A percentile compares a stretch with the other conserved stretches of the same genome.
Conservation (phyloP, 2,329 filamentous ascomycete species). For the Botrytis hyacinthi region DNA sequence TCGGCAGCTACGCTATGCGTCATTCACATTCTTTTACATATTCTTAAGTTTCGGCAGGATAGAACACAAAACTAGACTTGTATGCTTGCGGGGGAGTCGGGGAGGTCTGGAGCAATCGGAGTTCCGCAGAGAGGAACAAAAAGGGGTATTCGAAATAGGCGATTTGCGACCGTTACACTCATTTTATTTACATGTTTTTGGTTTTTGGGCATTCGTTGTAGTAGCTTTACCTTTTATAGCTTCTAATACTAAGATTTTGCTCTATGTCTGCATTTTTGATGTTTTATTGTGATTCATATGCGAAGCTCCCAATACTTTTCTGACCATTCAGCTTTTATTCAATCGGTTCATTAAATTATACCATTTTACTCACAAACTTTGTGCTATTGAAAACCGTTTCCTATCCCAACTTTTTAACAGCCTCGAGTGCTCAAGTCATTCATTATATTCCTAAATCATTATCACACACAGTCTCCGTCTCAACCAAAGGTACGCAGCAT, state of each 20-base stretch:
- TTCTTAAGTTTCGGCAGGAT: not conserved
- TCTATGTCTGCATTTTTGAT: not conserved
- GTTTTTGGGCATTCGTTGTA: not conserved
- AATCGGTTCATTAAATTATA: too few species aligned
- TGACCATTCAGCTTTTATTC: not conserved
- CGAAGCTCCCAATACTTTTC: not conserved
- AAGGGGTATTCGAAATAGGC: not conserved
- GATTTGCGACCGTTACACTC: conserved; percentile 5
- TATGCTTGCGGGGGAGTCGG: not conserved
- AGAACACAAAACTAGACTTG: not conserved
- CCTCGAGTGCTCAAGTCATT: too few species aligned
- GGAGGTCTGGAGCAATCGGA: not conserved
- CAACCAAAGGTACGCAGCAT: too few species aligned
- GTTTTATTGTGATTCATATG: not conserved
- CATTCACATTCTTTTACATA: not conserved
- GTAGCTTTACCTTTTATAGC: not conserved
- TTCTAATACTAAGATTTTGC: not conserved
- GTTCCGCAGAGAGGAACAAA: not conserved
- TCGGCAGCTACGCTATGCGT: too few species aligned
- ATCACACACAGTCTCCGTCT: too few species aligned
- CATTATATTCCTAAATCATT: too few species aligned
- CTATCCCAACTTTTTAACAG: not conserved
- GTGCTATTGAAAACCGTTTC: not conserved
- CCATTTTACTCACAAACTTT: not conserved
- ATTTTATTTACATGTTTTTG: not conserved